Base-by-base conservation (phyloP, 2,329 filamentous ascomycete genomes). In the Colletotrichum sp. region DNA sequence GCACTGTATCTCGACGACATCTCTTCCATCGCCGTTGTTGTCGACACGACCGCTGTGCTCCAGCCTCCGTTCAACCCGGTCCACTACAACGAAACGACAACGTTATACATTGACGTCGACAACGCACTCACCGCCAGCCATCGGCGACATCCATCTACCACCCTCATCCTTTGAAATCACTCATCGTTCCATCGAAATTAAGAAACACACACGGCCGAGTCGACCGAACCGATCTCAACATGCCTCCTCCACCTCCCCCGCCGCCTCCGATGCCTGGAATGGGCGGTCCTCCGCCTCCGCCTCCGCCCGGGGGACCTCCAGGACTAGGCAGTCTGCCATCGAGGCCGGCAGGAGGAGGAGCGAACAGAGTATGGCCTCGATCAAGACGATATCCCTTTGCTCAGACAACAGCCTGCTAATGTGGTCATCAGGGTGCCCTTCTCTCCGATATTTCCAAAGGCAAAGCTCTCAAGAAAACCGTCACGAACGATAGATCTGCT, bases 401-500 rank as follows among this genome's bases (percentile, higher is more conserved):
- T 21, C 15, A 28, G 18, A 10, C 65, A 62, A 13, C 15, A 34
- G 28, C 18, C 6, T 24, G 32, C 76, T 78, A 81, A 78, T 69
- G 28, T 24, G 49, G 76, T 62, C 75, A 28, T 60, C 80, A 99
- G 96, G 94, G 94, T 80, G 96, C 96, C 71, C 90, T 99, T 44
- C 91, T 99, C 60, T 90, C 92, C 81, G 96, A 99, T 85, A 99
- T 99, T 80, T 88, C 89, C 79, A 98, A 98, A 85, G 97, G 96
- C 78, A 90, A 87, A 79, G 87, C 88, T 77, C 89, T 99, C 75
- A 98, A 94, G 86, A 98, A 98, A 85, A 90, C 95, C 36, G 93
- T 95, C 72, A 95, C 96, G 79, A 98, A 99, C 86, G 96, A 99
- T 85, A 93, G 96, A 84, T 98, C 96, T 26, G 95, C 95, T 9